Base-by-base conservation (phyloP, 23 red algal species). In the Gracilaria gracilis region DNA sequence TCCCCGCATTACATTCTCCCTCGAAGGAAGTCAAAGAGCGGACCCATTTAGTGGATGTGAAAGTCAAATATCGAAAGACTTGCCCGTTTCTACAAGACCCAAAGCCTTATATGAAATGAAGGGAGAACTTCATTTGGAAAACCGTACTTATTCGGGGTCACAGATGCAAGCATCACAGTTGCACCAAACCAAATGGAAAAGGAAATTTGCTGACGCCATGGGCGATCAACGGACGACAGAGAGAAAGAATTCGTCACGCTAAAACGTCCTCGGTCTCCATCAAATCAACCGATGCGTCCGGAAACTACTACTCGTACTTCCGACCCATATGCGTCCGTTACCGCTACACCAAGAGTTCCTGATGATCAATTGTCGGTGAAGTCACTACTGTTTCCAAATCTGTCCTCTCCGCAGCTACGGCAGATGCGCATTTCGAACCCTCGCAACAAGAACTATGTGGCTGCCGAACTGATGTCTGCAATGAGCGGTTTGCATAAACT, bases 401-500 rank as follows among this genome's bases (percentile, higher is more conserved):
- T 46, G 14, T 34, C 76, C 21, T 36, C 47, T 6, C 47, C 76
- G 9, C 31, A 46, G 13, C 13, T 25, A n/a, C 44, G 6, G 2
- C 20, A 9, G 54, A 21, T 36, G 49, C 54, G 32, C 36, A 9
- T 12, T 15, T 20, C 32, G 32, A 36, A 20, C 7, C 76, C 76
- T 33, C 33, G 38, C 9, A 23, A 73, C 36, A 21, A 1, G 20
- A 73, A 29, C 2, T 16, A 37, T 73, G 67, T 39, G 9, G 67
- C 67, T 23, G 67, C 67, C 21, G 67, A 73, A 44, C 16, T 73
- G 67, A 58, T 23, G 29, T 81, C 47, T 34, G 76, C 76, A 37
- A 59, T 81, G 54, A 59, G 76, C 47, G 76, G 76, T 57, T 59
- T 81, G 32, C 76, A 46, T 7, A 59, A 46, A 57, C 54, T 81